Base-by-base conservation (phyloP, 108 stramenopile species). In the Cyclotella baltica region DNA sequence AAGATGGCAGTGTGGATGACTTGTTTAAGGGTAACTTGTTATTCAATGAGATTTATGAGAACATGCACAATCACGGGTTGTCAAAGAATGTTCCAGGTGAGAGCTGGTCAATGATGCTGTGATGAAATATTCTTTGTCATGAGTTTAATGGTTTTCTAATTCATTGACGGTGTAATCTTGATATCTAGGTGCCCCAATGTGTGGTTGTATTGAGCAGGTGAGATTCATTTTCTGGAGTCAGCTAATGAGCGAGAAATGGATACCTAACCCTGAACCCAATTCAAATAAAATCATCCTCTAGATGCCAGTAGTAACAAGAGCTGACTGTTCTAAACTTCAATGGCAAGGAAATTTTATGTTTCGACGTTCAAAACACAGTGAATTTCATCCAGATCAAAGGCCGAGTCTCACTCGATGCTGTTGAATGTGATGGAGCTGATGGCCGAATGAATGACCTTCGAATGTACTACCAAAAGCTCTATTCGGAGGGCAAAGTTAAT, bases 151-250 rank as follows among this genome's bases (percentile, higher is more conserved):
- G 30, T 36, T 0, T n/a, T 3, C 5, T 3, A 33, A 62, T 19
- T 34, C 25, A 25, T 1, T 56, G 23, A 35, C 2, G 31, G 1
- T n/a, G n/a, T n/a, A n/a, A n/a, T n/a, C n/a, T n/a, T n/a, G 22
- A 62, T 16, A 4, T 20, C 1, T 33, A 62, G 61, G 61, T 2
- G 61, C 61, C 5, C 61, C 61, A 29, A 62, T 62, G 61, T 62
- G 61, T 36, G 61, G 61, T 4, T 62, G 61, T n/a, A 20, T 62
- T 36, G 61, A 62, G 61, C 28, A 62, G 61, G 61, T 62, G 22
- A 62, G 31, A 1, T 1, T 9, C 16, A 23, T n/a, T 55, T 18
- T 62, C 3, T 2, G 61, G 15, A 4, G 2, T 62, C 34, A 6
- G 31, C 61, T 4, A 20, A 10, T 33, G 15, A 62, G 1, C 18